Evolutionary conservation across 164 flowering plant species (phyloP), one percentile per base, ranked within the genome.

Genomic region (Akebia trifoliata): DNA sequence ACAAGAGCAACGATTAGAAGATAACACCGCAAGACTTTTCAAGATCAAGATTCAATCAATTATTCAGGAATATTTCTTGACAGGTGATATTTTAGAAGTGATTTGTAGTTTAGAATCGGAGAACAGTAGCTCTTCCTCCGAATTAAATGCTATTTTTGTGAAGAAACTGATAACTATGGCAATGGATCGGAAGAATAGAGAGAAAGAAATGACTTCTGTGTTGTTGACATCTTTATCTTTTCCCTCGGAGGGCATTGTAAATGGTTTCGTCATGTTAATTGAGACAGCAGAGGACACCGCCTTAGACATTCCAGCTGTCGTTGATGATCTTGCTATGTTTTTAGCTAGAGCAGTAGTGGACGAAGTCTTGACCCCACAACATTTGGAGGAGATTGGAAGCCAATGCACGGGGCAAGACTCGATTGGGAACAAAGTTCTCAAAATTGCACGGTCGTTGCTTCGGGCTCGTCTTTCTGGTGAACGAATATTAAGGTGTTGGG

Each of bases 161-260:
- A 89, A 89, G 76, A 82, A 64, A 38, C 57, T 89, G 70, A 80
- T 89, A 56, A 79, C 81, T 12, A 64, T 84, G 18, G 94, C 94
- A 26, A 84, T 89, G 94, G 96, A 89, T 51, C 50, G 89, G 18
- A 89, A 84, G 61, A 86, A 89, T n/a, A 62, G 91, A 36, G 94
- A 89, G 74, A 89, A 89, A 57, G 97, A 89, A 60, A 89, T 86
- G 97, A 91, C 94, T 49, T 86, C 91, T 21, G 77, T 86, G 20
- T 47, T 89, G 62, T 45, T 89, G 21, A 74, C 90, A 39, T 78
- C 94, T 2, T 35, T 89, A 22, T 66, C 65, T 54, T 78, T 89
- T 46, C 82, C 87, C 25, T 61, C 80, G 0, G 89, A 89, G 26
- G 90, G 83, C 60, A 73, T 84, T 4, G 76, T 75, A 2, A 77